Conservation (phyloP, 441 rosid genomes). For the Pelargonium fulgidum region DNA sequence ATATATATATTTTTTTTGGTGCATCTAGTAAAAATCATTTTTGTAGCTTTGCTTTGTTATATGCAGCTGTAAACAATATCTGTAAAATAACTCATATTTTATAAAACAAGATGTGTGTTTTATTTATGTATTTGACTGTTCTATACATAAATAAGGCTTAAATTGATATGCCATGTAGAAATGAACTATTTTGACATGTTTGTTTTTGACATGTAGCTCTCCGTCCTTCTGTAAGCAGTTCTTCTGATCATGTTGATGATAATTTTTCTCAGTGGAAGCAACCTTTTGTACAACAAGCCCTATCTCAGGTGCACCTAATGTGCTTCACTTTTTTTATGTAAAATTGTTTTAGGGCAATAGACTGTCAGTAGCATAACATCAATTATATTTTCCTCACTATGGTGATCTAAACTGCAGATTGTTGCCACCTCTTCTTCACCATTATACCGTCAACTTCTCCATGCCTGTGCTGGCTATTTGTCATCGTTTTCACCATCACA, state of each 20-base stretch:
- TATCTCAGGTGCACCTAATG: constrained; percentile 52
- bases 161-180: no score
- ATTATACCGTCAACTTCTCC: constrained; percentile 58
- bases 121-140: not conserved
- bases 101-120: not conserved
- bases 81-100: not conserved
- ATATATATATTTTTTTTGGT: not conserved
- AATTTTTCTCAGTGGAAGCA: constrained; percentile 68
- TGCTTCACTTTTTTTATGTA: not conserved
- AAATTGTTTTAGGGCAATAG: not conserved
- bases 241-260: constrained; percentile 49
- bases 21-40: not conserved
- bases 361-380: no score
- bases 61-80: not conserved
- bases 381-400: constrained; percentile 22
- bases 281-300: constrained; percentile 61
- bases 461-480: constrained; percentile 70
- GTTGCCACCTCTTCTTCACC: constrained; percentile 58
- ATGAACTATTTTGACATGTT: constrained; percentile 20
- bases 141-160: not conserved
- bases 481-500: constrained; percentile 80
- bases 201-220: constrained; percentile 40
- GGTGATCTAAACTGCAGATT: constrained; percentile 50
- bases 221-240: constrained; percentile 49
- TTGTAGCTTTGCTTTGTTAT: not conserved